Evolutionary conservation across 106 monocot species (phyloP).

Genomic region (Platanthera guangdongensis): DNA sequence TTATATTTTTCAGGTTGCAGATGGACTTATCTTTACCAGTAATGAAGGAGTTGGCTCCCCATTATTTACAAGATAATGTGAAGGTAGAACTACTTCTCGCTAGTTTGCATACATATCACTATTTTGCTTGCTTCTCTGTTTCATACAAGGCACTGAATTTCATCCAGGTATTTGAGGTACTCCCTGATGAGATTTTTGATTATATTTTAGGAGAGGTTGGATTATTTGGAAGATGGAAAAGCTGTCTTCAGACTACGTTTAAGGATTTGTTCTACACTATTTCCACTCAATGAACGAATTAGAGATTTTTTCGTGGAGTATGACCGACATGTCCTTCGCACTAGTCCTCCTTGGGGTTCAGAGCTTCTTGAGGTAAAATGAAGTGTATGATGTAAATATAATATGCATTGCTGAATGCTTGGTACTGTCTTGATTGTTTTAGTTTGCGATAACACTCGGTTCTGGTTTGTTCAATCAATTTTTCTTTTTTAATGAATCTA

Average conservation of each 20-base stretch:
- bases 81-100: constrained; percentile 42
- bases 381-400: background rate
- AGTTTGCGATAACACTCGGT: background rate
- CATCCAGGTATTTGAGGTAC: background rate
- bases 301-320: constrained; percentile 97
- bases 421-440: background rate
- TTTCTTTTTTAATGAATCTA: background rate
- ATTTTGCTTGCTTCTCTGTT: background rate
- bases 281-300: constrained; percentile 88
- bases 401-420: background rate
- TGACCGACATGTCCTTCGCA: constrained; percentile 83
- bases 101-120: background rate
- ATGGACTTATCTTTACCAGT: constrained; percentile 81
- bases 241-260: constrained; percentile 72
- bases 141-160: background rate
- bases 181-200: background rate
- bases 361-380: constrained; percentile 93
- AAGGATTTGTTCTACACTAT: constrained; percentile 74
- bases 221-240: constrained; percentile 98
- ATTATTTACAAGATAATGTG: constrained; percentile 84
- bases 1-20: constrained; percentile 43
- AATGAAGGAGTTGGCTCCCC: constrained; percentile 76
- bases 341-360: constrained; percentile 98
- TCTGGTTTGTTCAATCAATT: background rate
- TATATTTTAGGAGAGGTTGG: constrained; percentile 72